Percentiles rank a stretch among this genome's conserved stretches.
phyloP scores from a whole-genome alignment of 768 basidiomycete genomes.

The Agrocybe praecox region DNA sequence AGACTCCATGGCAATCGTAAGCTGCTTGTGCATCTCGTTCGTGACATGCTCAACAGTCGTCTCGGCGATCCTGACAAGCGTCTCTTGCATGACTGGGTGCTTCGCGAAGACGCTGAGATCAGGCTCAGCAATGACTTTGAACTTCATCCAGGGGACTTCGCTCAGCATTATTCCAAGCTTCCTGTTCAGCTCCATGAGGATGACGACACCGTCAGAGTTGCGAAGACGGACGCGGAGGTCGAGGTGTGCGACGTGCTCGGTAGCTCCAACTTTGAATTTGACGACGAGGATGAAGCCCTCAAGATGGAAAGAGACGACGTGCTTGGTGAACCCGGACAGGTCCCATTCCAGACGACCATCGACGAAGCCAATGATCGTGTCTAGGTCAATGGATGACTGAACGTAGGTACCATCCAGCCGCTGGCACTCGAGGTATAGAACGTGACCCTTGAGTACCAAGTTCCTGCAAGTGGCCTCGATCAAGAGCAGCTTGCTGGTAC shows the following conservation, averaged over 20 bases:
- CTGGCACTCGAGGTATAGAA: slow-evolving; percentile 12
- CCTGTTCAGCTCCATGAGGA: slow-evolving; percentile 16
- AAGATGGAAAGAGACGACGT: slow-evolving; percentile 4
- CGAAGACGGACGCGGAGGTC: slow-evolving; percentile 18
- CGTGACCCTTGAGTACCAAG: slow-evolving; percentile 13
- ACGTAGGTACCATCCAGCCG: slow-evolving; percentile 14
- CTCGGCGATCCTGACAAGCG: slow-evolving; percentile 17
- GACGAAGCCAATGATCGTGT: slow-evolving; percentile 12
- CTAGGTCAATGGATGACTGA: slow-evolving; percentile 12
- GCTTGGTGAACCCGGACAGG: slow-evolving; percentile 8
- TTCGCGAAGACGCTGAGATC: slow-evolving; percentile 18
- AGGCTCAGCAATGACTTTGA: slow-evolving; percentile 25
- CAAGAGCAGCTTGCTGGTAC: slow-evolving; percentile 12
- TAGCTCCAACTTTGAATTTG: slow-evolving; percentile 6
- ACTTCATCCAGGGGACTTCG: slow-evolving; percentile 27
- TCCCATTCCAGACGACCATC: slow-evolving; percentile 17
- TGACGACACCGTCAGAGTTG: slow-evolving; percentile 11
- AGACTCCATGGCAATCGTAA: slow-evolving; percentile 16
- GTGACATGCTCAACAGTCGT: slow-evolving; percentile 20
- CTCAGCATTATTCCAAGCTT: slow-evolving; percentile 19
- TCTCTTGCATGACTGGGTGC: slow-evolving; percentile 18
- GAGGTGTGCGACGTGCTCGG: slow-evolving; percentile 7
- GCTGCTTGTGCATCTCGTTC: slow-evolving; percentile 13
- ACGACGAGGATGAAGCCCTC: slow-evolving; percentile 13
- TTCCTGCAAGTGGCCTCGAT: slow-evolving; percentile 14